A percentile compares a stretch with the other conserved stretches of the same genome.
These are phyloP conservation scores for Leccinum boreale DNA, from an alignment of 768 basidiomycete genomes.

Conservation along the genomic window DNA sequence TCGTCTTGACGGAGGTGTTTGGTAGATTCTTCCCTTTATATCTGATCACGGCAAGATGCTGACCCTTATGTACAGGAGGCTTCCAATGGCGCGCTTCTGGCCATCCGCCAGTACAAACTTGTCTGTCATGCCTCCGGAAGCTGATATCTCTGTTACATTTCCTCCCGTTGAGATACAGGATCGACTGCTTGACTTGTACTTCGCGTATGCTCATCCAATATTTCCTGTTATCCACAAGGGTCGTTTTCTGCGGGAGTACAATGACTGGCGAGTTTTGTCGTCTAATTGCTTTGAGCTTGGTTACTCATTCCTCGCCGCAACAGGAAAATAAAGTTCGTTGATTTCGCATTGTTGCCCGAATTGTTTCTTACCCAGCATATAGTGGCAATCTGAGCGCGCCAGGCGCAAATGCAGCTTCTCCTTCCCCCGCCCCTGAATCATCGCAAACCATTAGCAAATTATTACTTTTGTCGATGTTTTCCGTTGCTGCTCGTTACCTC, in stretches of 20 bases:
- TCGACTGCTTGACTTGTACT: constrained; percentile 70
- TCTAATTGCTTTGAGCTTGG: not conserved
- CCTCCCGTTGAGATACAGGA: constrained; percentile 65
- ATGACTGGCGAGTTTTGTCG: constrained; percentile 40
- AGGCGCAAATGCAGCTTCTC: constrained; percentile 8
- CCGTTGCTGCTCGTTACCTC: constrained; percentile 74
- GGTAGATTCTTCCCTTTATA: constrained; percentile 37
- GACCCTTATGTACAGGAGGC: constrained; percentile 42
- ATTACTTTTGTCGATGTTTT: constrained; percentile 75
- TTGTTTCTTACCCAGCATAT: constrained; percentile 22
- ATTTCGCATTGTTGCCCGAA: not conserved
- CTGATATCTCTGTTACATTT: constrained; percentile 45
- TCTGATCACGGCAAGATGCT: constrained; percentile 7
- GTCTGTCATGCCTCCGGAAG: constrained; percentile 39
- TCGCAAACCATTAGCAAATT: constrained; percentile 66
- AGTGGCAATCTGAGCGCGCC: constrained; percentile 37
- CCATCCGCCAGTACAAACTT: constrained; percentile 50
- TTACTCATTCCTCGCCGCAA: constrained; percentile 1
- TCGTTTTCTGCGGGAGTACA: constrained; percentile 65
- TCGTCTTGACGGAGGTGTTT: constrained; percentile 65
- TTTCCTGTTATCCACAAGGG: constrained; percentile 79
- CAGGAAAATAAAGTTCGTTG: constrained; percentile 29
- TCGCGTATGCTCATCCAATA: constrained; percentile 78
- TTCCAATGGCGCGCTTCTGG: constrained; percentile 77
- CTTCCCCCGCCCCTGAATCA: constrained; percentile 37